Conservation (phyloP, 768 basidiomycete genomes). For the Russula foetens region DNA sequence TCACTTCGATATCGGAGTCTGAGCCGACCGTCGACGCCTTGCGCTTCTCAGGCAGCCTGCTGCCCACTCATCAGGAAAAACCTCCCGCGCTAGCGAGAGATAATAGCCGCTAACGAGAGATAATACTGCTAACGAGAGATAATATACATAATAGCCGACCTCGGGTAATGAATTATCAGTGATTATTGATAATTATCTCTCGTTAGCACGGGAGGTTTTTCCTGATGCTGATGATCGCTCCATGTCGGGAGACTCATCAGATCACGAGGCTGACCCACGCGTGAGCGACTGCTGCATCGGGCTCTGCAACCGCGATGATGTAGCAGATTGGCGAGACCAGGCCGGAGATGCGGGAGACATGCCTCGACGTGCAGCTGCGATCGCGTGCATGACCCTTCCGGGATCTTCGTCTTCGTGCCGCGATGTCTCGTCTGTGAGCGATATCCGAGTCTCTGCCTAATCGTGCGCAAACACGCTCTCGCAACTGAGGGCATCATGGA, state of each 20-base stretch:
- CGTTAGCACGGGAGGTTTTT: too few relatives aligned
- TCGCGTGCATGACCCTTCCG: conserved; percentile 21
- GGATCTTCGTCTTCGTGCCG: conserved; percentile 28
- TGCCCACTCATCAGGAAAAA: too few relatives aligned
- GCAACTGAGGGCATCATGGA: conserved; percentile 54
- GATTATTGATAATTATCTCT: too few relatives aligned
- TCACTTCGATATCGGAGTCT: too few relatives aligned
- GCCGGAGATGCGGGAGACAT: conserved; percentile 44
- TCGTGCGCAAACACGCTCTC: conserved; percentile 67
- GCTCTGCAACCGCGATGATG: conserved; percentile 35
- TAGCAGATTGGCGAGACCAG: conserved; percentile 31
- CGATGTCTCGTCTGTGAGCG: conserved; percentile 31
- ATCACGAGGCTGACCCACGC: conserved; percentile 28
- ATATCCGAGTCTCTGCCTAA: conserved; percentile 64
- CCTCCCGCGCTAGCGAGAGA: too few relatives aligned
- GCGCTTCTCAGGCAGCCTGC: conserved; percentile 35
- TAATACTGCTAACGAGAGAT: too few relatives aligned
- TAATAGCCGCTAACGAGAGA: too few relatives aligned
- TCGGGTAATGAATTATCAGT: too few relatives aligned
- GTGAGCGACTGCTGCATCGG: conserved; percentile 33
- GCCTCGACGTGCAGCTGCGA: conserved; percentile 33
- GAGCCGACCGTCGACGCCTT: conserved; percentile 32
- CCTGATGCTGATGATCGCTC: conserved; percentile 26
- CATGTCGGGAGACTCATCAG: conserved; percentile 34
- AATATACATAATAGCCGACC: too few relatives aligned